Base-by-base conservation (phyloP, 805 yeast genomes). In the Isabelozyma pseudorhagii region DNA sequence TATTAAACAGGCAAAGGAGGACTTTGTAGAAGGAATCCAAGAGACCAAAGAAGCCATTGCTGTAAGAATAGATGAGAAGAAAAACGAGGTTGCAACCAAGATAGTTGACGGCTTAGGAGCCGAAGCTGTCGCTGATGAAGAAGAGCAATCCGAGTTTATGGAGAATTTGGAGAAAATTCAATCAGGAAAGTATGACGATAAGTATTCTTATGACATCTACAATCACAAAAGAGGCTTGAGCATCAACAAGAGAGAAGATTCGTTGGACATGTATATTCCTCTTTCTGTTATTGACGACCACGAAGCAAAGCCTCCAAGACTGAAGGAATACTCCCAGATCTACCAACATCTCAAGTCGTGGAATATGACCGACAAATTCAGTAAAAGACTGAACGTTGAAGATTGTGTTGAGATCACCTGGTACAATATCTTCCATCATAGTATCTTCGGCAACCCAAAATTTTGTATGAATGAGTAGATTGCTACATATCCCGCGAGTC, bases 341-440 rank as follows among this genome's bases (percentile, higher is more conserved):
- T 31, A 31, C n/a, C n/a, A 31, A 10, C 36, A 31, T 31, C 36
- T 31, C n/a, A 31, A 31, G 2, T 31, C 36, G n/a, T 31, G 36
- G 36, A 31, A 31, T 9, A 10, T 31, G 36, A 31, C 36, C 3
- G 4, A 3, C 36, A 31, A 31, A 10, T 31, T 31, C n/a, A 62
- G 1, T 9, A 31, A 31, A 31, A 9, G 36, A 13, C 36, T 31
- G 36, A 31, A 31, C 8, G 25, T 21, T 21, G 58, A 57, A 17
- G 67, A 67, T 27, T 80, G 84, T 62, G 77, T 71, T 27, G 74
- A 74, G 3, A 71, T 80, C 9, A 79, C 82, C 0, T 80, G 84
- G 84, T 72, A 60, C 53, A 79, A 74, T 49, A 72, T 79, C 0
- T 75, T 81, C 52, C 81, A 72, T 52, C 77, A 77, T 49, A 71